Conservation (phyloP, 805 yeast genomes). For the Metschnikowia bowlesiae region DNA sequence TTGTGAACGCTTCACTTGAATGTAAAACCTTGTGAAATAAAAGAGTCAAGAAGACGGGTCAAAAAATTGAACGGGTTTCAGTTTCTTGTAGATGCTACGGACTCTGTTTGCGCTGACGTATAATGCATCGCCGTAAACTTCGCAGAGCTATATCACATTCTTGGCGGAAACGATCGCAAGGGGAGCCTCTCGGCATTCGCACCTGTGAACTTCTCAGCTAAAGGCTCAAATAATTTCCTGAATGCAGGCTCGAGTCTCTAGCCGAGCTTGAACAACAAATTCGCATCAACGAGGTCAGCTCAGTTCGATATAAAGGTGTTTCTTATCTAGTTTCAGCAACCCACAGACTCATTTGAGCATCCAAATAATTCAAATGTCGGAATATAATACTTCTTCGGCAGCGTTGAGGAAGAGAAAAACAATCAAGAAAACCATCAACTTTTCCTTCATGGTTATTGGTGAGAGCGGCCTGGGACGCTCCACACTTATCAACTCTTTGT, state of each 20-base stretch:
- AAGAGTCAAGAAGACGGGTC: too few relatives aligned
- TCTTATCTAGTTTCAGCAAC: not conserved
- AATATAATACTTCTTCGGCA: conserved; percentile 30
- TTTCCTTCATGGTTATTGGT: conserved; percentile 83
- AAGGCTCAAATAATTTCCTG: not conserved
- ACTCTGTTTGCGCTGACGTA: too few relatives aligned
- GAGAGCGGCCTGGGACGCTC: conserved; percentile 86
- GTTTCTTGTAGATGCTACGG: not conserved
- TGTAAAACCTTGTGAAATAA: too few relatives aligned
- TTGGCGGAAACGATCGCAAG: not conserved
- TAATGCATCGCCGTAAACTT: not conserved
- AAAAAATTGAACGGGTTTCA: too few relatives aligned
- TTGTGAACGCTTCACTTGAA: too few relatives aligned
- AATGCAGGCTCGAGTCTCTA: not conserved
- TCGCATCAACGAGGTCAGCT: conserved; percentile 1
- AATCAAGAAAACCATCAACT: conserved; percentile 77
- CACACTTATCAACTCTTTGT: conserved; percentile 85
- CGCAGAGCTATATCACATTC: not conserved
- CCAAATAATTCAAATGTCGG: conserved; percentile 10
- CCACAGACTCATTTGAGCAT: not conserved
- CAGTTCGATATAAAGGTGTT: not conserved
- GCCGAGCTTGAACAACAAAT: conserved; percentile 6
- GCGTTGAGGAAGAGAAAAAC: conserved; percentile 65
- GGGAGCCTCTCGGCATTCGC: not conserved
- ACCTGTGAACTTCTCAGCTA: not conserved